These are phyloP conservation scores for Dalbergia cultrata DNA, from an alignment of 306 rosid species.

Conservation along the genomic window DNA sequence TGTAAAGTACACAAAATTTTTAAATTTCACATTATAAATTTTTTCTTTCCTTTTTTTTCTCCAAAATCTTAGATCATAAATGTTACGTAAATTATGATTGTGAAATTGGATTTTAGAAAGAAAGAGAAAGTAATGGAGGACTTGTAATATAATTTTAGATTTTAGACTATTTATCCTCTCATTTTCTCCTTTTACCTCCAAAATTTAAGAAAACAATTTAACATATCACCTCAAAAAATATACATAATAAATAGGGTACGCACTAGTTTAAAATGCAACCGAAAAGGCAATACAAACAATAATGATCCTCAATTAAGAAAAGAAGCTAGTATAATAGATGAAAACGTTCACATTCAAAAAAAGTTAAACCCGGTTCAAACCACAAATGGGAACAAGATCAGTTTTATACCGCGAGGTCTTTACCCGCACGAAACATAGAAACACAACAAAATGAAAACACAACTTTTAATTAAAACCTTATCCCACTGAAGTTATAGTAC, in stretches of 20 bases:
- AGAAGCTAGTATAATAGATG: neutral
- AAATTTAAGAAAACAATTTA: neutral
- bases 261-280: slow-evolving; percentile 7
- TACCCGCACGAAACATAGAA: slow-evolving; percentile 22
- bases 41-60: too few relatives aligned
- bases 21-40: too few relatives aligned
- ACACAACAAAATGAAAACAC: slow-evolving; percentile 29
- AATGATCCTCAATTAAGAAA: neutral
- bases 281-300: neutral
- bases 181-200: too few relatives aligned
- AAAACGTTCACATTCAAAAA: slow-evolving; percentile 36
- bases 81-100: too few relatives aligned
- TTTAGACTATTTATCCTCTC: too few relatives aligned
- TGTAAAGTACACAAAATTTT: too few relatives aligned
- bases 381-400: slow-evolving; percentile 1
- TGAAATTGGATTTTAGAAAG: too few relatives aligned
- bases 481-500: slow-evolving; percentile 16
- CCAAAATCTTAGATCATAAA: too few relatives aligned
- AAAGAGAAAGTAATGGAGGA: too few relatives aligned
- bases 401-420: slow-evolving; percentile 5
- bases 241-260: too few relatives aligned
- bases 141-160: too few relatives aligned
- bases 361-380: slow-evolving; percentile 20
- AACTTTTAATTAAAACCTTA: slow-evolving; percentile 21
- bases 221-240: neutral